Evolutionary conservation across 1,284 basidiomycete genomes (phyloP), one percentile per base, ranked within the genome.

Genomic region (Boletus smithii): DNA sequence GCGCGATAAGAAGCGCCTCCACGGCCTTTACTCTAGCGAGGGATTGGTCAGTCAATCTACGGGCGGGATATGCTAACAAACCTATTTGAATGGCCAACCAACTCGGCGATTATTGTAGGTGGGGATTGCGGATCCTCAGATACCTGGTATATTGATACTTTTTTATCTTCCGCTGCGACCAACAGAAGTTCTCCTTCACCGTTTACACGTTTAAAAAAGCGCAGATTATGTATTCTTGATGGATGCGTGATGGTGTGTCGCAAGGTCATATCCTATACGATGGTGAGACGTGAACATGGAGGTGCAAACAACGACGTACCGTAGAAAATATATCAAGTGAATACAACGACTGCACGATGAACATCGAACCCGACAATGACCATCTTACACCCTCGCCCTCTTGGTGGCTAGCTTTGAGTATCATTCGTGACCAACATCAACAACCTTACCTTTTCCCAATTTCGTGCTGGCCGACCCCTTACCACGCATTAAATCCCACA

Each of bases 401-500:
- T 91, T 57, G 2, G 51, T 24, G 44, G 13, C 39, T 13, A 36
- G 17, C 8, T 27, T 38, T 58, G 37, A 60, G 60, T n/a, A 38
- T 4, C n/a, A 8, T 30, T 42, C 29, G 8, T 53, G 26, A 46
- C 20, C 10, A 16, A 22, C 20, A 10, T 7, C n/a, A 34, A 44
- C 13, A 31, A 32, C 9, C 73, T 44, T 52, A 90, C 91, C 91
- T 70, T 85, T 85, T 14, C 89, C 89, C 5, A 97, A 69, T 61
- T 94, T 91, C 29, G 86, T 88, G 61, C 91, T 94, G 4, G 91
- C 91, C 11, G 85, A 83, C 3, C 91, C 91, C 63, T 88, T 88
- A 1, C 94, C 95, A 38, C 94, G 77, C 90, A 97, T 97, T 37
- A 99, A 73, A 73, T 99, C 95, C 95, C 95, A 99, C 93, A 98